Conservation (phyloP, 2,329 filamentous ascomycete species). For the Fusarium armeniacum region DNA sequence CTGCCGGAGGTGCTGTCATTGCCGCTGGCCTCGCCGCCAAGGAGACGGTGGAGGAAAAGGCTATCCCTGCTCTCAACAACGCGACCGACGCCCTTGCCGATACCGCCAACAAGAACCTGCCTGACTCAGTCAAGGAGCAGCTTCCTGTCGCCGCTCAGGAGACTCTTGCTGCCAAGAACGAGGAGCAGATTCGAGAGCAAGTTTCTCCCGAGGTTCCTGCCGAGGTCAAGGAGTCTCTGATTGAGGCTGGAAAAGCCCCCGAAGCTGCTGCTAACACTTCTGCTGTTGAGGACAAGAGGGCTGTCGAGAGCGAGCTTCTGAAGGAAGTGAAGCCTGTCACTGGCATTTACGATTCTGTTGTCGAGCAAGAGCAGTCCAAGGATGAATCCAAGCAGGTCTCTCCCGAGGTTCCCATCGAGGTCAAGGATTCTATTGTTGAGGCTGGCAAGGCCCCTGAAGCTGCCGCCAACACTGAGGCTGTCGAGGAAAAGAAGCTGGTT, state of each 20-base stretch:
- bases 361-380: constrained; percentile 39
- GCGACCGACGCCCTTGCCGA: constrained; percentile 57
- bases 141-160: constrained; percentile 66
- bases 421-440: constrained; percentile 79
- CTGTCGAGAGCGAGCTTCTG: constrained; percentile 80
- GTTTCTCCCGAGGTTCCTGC: constrained; percentile 66
- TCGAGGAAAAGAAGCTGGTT: constrained; percentile 77
- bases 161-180: constrained; percentile 60
- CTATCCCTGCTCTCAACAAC: constrained; percentile 56
- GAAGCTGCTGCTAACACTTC: constrained; percentile 78
- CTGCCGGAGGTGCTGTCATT: constrained; percentile 52
- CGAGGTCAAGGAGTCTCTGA: constrained; percentile 70
- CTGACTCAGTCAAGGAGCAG: constrained; percentile 66
- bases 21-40: constrained; percentile 54
- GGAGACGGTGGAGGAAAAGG: constrained; percentile 56
- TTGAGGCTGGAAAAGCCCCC: constrained; percentile 70
- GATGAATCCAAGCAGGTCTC: constrained; percentile 54
- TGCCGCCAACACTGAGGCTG: constrained; percentile 73
- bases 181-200: constrained; percentile 60
- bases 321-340: constrained; percentile 67
- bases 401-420: constrained; percentile 61
- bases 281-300: constrained; percentile 81
- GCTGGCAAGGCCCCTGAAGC: constrained; percentile 75
- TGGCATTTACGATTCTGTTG: constrained; percentile 41
- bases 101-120: constrained; percentile 63